phyloP scores from a whole-genome alignment of 768 basidiomycete genomes.

The Phlebiopsis flavidoalba region DNA sequence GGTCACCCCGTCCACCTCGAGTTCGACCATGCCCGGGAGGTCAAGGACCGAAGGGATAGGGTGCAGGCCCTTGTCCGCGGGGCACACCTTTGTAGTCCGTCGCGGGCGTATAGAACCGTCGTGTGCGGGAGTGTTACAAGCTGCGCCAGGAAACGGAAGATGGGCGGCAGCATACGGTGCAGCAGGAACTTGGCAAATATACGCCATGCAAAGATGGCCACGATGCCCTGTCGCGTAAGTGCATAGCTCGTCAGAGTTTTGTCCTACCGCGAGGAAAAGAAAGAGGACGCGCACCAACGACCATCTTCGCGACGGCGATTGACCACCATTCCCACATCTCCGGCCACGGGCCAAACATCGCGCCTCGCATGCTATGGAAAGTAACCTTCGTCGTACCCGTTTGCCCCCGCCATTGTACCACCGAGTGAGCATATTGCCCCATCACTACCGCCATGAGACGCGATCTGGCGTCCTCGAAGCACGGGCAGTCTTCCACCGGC shows the following conservation, averaged over 20 bases:
- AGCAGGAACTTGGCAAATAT: slow-evolving; percentile 75
- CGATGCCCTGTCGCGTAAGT: slow-evolving; percentile 47
- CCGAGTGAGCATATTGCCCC: slow-evolving; percentile 61
- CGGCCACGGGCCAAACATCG: slow-evolving; percentile 36
- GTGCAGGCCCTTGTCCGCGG: slow-evolving; percentile 51
- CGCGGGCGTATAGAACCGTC: slow-evolving; percentile 87
- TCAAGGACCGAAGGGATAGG: slow-evolving; percentile 87
- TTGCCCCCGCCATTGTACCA: slow-evolving; percentile 57
- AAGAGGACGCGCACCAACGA: slow-evolving; percentile 28
- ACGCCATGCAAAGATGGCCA: slow-evolving; percentile 83
- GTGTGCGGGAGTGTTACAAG: slow-evolving; percentile 69
- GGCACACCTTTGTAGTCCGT: slow-evolving; percentile 80
- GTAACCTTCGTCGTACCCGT: slow-evolving; percentile 30
- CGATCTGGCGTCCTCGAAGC: slow-evolving; percentile 96
- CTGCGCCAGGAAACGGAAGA: slow-evolving; percentile 71
- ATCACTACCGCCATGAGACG: slow-evolving; percentile 72
- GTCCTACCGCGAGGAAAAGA: not conserved
- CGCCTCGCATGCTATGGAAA: slow-evolving; percentile 53
- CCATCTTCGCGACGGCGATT: slow-evolving; percentile 35
- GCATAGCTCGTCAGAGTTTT: not conserved
- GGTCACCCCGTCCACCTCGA: slow-evolving; percentile 22
- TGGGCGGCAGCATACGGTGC: slow-evolving; percentile 73
- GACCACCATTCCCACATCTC: slow-evolving; percentile 32
- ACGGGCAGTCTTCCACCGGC: slow-evolving; percentile 95
- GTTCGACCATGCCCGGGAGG: slow-evolving; percentile 40